These are phyloP conservation scores for Plantago coronopus DNA, from an alignment of 305 asterid genomes.

Conservation along the genomic window DNA sequence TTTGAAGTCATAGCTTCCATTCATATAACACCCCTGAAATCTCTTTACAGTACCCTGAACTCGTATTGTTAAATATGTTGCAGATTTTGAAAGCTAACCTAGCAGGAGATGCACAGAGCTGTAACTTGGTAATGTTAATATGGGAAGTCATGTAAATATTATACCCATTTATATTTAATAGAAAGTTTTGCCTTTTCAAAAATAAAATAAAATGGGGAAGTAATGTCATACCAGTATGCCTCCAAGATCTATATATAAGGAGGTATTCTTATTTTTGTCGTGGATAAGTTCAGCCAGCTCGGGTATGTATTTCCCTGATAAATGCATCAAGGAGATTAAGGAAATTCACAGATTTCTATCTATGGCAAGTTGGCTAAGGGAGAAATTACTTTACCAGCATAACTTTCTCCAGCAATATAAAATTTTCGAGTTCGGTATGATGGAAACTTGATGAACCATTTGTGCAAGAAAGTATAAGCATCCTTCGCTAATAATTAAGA, in stretches of 20 bases:
- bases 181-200: too few species aligned
- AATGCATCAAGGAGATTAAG: constrained; percentile 13
- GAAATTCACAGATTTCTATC: not conserved
- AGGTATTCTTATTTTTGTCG: constrained; percentile 58
- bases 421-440: constrained; percentile 50
- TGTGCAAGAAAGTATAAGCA: constrained; percentile 73
- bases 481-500: constrained; percentile 55
- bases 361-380: constrained; percentile 2
- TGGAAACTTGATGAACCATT: constrained; percentile 89
- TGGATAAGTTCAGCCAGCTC: constrained; percentile 83
- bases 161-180: too few species aligned
- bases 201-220: too few species aligned
- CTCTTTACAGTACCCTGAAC: too few species aligned
- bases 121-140: not conserved
- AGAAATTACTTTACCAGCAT: constrained; percentile 51
- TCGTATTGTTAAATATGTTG: too few species aligned
- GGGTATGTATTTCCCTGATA: constrained; percentile 72
- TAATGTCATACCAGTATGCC: constrained; percentile 71
- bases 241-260: constrained; percentile 61
- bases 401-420: constrained; percentile 91
- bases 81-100: too few species aligned
- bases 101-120: too few species aligned
- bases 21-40: too few species aligned
- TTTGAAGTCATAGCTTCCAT: too few species aligned
- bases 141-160: not conserved